Base-by-base conservation (phyloP, 2,329 filamentous ascomycete genomes). In the Colletotrichum sp. region DNA sequence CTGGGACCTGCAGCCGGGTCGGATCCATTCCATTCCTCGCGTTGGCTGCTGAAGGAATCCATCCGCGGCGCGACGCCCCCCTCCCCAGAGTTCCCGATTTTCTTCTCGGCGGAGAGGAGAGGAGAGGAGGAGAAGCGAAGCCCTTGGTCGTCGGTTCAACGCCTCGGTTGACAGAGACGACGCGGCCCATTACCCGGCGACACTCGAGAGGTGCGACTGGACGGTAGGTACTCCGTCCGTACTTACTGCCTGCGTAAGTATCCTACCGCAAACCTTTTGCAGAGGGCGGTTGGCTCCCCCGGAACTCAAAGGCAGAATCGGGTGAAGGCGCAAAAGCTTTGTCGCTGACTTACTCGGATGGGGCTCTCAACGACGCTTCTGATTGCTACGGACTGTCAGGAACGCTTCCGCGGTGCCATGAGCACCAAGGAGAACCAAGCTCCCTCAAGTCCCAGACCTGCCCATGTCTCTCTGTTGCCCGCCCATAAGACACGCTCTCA, bases 341-440 rank as follows among this genome's bases (percentile, higher is more conserved):
- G 65, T 67, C 64, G 59, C 65, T 76, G 70, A 74, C 70, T 68
- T 75, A 61, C 59, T 73, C 70, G 52, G 70, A 74, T 76, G 74
- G 65, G 71, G 72, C 74, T 34, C 24, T 28, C 28, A 30, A 24
- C 43, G 18, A 65, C 68, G 64, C 74, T 69, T 74, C 74, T 74
- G 74, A 76, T 76, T 76, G 74, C 70, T 73, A 64, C 74, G 74
- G 74, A 57, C 34, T 69, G 59, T 52, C 24, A 76, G 74, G 74
- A 36, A 69, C 43, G 57, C 74, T 76, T 76, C 74, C 74, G 74
- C 70, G 70, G 70, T 74, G 70, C 74, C 70, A 64, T 34, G 64
- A 65, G 70, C 70, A 73, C 70, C 64, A 34, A 75, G 70, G 30
- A 34, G 30, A 63, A 36, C 59, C 30, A 34, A 63, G 59, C 59